Evolutionary conservation across 768 basidiomycete species (phyloP).

Genomic region (Podaxis sp.): DNA sequence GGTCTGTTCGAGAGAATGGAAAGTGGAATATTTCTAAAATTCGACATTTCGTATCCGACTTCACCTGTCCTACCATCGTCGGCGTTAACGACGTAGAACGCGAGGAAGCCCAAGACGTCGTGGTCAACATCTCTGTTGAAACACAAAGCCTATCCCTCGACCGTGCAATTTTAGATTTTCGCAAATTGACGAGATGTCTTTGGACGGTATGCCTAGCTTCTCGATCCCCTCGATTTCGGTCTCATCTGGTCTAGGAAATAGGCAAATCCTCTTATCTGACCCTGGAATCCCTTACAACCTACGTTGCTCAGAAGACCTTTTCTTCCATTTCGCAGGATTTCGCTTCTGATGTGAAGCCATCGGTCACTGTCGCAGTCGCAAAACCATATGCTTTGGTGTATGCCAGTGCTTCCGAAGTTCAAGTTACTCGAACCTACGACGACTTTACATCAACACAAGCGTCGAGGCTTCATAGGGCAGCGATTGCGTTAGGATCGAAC

Average conservation of each 20-base stretch:
- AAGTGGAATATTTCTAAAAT: constrained; percentile 20
- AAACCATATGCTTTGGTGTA: constrained; percentile 72
- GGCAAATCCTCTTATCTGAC: constrained; percentile 40
- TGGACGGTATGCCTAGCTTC: constrained; percentile 25
- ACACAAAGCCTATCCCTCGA: constrained; percentile 5
- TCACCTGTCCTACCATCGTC: constrained; percentile 53
- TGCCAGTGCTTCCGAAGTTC: constrained; percentile 61
- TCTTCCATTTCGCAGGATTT: constrained; percentile 15
- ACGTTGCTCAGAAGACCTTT: constrained; percentile 46
- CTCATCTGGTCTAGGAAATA: constrained; percentile 6
- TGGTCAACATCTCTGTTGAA: constrained; percentile 35
- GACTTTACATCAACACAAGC: constrained; percentile 26
- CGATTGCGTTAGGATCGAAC: constrained; percentile 87
- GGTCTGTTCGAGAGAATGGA: constrained; percentile 15
- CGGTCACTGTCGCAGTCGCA: constrained; percentile 51
- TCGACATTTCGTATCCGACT: constrained; percentile 26
- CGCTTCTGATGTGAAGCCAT: constrained; percentile 16
- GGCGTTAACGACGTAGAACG: constrained; percentile 70
- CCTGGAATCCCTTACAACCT: constrained; percentile 65
- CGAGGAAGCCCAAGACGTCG: constrained; percentile 55
- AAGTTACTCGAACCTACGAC: constrained; percentile 42
- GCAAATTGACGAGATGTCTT: constrained; percentile 31
- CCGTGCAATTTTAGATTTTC: constrained; percentile 27
- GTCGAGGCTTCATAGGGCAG: constrained; percentile 29
- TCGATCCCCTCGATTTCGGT: not conserved